Evolutionary conservation across 768 basidiomycete genomes (phyloP), one percentile per base, ranked within the genome.

Genomic region (Omphalotus guepiniiformis): DNA sequence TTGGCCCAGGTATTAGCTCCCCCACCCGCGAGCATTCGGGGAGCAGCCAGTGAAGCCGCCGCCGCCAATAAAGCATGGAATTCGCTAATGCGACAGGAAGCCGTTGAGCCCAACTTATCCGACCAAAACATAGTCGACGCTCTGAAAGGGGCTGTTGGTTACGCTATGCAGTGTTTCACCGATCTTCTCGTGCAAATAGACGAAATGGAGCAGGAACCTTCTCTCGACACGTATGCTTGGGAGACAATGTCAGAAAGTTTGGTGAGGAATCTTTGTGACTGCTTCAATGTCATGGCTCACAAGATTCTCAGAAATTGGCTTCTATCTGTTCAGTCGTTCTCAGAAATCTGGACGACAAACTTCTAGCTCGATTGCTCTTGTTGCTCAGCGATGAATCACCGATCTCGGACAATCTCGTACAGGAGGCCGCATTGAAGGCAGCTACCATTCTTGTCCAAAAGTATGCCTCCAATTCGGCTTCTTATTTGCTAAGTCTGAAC

Each of bases 171-270:
- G 49, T 86, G 84, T 50, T 90, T 91, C 59, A 78, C 76, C 7
- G 88, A 91, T 53, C 73, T 93, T 29, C 71, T 88, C 28, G 67
- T 75, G 4, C 90, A 92, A 60, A 84, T 93, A 42, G 80, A 89
- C 58, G 87, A 85, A 51, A 82, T 93, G 80, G 88, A 91, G 12
- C 69, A 72, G 3, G 85, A 89, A 50, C 90, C 88, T 11, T 76
- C 85, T 0, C 57, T 84, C 27, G 91, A 93, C 60, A 88, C 86
- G n/a, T 93, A 92, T 64, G 82, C 88, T 42, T 93, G 85, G 84
- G 91, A 93, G 60, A 93, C 91, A 0, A 84, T 93, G 83, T 88
- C 91, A 8, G 91, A 93, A 60, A 87, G 86, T 54, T 63, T 93
- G 74, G 91, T 90, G 55, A 39, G 79, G 64, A 41, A 21, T 47